Conservation (phyloP, 2,329 filamentous ascomycete genomes). For the Fusarium sterilihyphosum region DNA sequence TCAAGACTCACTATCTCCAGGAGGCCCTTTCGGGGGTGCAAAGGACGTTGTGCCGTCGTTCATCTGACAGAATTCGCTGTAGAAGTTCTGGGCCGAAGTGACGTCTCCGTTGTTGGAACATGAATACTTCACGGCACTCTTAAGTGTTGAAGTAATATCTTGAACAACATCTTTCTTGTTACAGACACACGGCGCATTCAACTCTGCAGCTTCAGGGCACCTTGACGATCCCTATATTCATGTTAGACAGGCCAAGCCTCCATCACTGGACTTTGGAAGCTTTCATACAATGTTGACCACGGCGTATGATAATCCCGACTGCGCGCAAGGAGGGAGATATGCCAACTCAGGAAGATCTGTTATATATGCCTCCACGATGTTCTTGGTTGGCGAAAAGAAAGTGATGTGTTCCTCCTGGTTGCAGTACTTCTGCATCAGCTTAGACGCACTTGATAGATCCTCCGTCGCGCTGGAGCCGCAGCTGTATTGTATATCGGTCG, state of each 20-base stretch:
- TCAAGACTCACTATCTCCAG: slow-evolving; percentile 59
- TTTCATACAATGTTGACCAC: slow-evolving; percentile 44
- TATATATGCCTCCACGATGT: slow-evolving; percentile 58
- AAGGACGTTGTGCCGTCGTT: slow-evolving; percentile 61
- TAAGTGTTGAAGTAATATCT: slow-evolving; percentile 55
- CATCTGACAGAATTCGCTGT: slow-evolving; percentile 62
- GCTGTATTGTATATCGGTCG: slow-evolving; percentile 51
- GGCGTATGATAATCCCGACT: slow-evolving; percentile 44
- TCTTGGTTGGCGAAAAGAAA: slow-evolving; percentile 55
- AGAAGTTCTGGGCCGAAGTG: slow-evolving; percentile 60
- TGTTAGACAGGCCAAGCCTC: not conserved
- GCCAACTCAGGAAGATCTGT: slow-evolving; percentile 58
- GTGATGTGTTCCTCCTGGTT: slow-evolving; percentile 51
- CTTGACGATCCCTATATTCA: slow-evolving; percentile 19
- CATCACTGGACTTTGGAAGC: not conserved
- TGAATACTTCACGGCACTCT: slow-evolving; percentile 52
- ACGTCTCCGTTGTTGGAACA: slow-evolving; percentile 60
- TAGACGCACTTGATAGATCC: slow-evolving; percentile 58
- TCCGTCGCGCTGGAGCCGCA: slow-evolving; percentile 60
- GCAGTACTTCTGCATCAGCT: slow-evolving; percentile 60
- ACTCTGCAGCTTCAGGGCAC: slow-evolving; percentile 53
- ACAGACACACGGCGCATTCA: slow-evolving; percentile 63
- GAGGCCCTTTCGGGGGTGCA: slow-evolving; percentile 56
- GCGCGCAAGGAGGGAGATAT: slow-evolving; percentile 53
- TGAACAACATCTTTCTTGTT: slow-evolving; percentile 60